phyloP scores from a whole-genome alignment of 2,329 filamentous ascomycete genomes.

The Colletotrichum musicola region DNA sequence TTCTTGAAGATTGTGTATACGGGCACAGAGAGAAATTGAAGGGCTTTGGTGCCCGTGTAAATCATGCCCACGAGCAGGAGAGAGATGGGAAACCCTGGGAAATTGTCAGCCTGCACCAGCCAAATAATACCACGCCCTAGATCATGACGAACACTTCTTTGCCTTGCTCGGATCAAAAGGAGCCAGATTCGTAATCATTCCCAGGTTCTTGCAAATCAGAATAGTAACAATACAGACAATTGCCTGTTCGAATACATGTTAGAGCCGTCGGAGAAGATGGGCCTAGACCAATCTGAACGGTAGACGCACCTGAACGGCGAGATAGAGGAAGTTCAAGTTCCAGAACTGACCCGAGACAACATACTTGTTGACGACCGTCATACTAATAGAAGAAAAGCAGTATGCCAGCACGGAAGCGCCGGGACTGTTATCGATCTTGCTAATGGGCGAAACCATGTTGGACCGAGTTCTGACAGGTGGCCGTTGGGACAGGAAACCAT shows the following conservation, averaged over 20 bases:
- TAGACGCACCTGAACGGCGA: constrained; percentile 86
- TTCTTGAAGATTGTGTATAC: constrained; percentile 99
- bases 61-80: constrained; percentile 98
- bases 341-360: constrained; percentile 91
- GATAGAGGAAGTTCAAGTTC: constrained; percentile 97
- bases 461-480: constrained; percentile 51
- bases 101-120: constrained; percentile 40
- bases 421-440: constrained; percentile 79
- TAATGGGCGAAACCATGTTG: constrained; percentile 48
- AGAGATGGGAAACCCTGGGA: constrained; percentile 94
- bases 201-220: constrained; percentile 81
- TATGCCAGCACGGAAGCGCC: constrained; percentile 87
- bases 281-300: not conserved
- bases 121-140: constrained; percentile 8
- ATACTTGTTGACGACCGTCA: constrained; percentile 99
- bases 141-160: constrained; percentile 79
- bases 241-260: constrained; percentile 68
- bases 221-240: constrained; percentile 91
- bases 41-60: constrained; percentile 95
- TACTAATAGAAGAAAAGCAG: constrained; percentile 95
- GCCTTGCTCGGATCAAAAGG: constrained; percentile 89
- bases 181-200: constrained; percentile 85
- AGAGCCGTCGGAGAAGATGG: constrained; percentile 14
- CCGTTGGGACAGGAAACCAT: constrained; percentile 62
- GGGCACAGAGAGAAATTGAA: constrained; percentile 96